Evolutionary conservation across 1,284 basidiomycete species (phyloP).

Genomic region (Anthracocystis panici-leucophaei): DNA sequence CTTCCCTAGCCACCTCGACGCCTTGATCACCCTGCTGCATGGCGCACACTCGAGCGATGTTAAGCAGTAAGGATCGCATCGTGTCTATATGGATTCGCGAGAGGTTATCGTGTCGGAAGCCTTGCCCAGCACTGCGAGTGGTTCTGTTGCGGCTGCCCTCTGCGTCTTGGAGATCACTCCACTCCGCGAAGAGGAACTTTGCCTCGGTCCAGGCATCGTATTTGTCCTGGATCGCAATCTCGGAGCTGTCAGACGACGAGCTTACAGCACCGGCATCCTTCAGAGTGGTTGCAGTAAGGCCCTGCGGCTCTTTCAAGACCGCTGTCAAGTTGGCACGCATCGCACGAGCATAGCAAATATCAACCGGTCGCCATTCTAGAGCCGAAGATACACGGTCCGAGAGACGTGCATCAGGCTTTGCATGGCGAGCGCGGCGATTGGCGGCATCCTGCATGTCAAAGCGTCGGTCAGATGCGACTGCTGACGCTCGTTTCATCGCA

Average conservation of each 20-base stretch:
- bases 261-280: neutral
- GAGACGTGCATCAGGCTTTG: neutral
- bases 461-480: neutral
- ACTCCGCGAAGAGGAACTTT: constrained; percentile 22
- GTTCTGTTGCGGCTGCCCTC: neutral
- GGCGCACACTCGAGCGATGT: constrained; percentile 16
- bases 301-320: constrained; percentile 4
- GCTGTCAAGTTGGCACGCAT: constrained; percentile 25
- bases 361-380: constrained; percentile 22
- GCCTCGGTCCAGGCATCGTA: constrained; percentile 38
- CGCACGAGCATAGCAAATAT: constrained; percentile 25
- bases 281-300: constrained; percentile 20
- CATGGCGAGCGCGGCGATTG: constrained; percentile 13
- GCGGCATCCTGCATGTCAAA: neutral
- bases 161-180: constrained; percentile 7
- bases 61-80: constrained; percentile 18
- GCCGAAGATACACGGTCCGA: neutral
- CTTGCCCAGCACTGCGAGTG: neutral
- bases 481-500: constrained; percentile 29
- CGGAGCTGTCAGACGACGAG: constrained; percentile 1
- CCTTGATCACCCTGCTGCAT: neutral
- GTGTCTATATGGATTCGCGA: constrained; percentile 12
- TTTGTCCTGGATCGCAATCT: neutral
- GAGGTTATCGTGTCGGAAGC: neutral
- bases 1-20: constrained; percentile 27